Evolutionary conservation across 176 grass and related monocot genomes (phyloP).

Genomic region (Eremochloa ophiuroides): DNA sequence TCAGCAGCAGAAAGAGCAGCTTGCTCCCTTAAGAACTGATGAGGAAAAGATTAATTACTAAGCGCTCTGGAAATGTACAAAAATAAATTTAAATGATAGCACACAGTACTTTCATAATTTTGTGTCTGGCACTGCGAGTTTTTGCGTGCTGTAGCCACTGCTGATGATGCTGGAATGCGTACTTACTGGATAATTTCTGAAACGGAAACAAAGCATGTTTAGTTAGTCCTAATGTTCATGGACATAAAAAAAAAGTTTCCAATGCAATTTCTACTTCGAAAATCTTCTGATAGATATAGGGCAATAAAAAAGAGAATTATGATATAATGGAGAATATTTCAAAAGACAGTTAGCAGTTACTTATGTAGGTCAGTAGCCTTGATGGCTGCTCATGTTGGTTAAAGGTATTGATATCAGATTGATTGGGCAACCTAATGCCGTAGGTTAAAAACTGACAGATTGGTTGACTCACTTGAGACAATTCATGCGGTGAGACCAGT

Average conservation of each 20-base stretch:
- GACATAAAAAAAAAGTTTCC: neutral
- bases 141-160: conserved; percentile 91
- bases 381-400: neutral
- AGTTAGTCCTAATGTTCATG: conserved; percentile 26
- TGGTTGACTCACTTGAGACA: neutral
- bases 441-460: neutral
- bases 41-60: conserved; percentile 20
- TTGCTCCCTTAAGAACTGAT: conserved; percentile 89
- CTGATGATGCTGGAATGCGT: conserved; percentile 79
- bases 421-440: neutral
- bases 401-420: neutral
- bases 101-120: conserved; percentile 90
- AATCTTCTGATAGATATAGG: neutral
- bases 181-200: conserved; percentile 83
- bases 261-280: neutral
- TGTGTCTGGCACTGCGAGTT: conserved; percentile 93
- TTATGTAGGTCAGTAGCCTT: neutral
- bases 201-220: conserved; percentile 4
- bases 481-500: neutral
- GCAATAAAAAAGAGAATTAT: neutral
- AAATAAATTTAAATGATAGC: conserved; percentile 4
- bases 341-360: neutral
- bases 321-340: neutral
- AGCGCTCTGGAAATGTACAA: conserved; percentile 15
- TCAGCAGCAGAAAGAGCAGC: conserved; percentile 70